phyloP scores from a whole-genome alignment of 202 grass and related monocot species.

The Setaria viridis region DNA sequence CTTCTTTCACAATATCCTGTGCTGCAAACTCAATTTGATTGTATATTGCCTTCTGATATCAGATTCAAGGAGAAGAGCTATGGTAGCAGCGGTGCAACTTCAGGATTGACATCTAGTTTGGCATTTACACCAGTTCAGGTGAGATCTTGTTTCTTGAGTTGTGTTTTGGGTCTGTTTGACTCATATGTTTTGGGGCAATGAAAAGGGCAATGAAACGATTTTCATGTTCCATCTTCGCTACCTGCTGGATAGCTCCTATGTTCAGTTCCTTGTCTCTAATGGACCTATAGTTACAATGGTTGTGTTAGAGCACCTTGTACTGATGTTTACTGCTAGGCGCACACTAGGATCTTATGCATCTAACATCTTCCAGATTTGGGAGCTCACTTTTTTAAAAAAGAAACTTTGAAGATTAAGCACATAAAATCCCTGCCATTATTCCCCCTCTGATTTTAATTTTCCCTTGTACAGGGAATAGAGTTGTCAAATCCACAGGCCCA shows the following conservation, averaged over 20 bases:
- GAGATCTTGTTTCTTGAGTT: conserved; percentile 39
- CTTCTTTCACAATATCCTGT: background rate
- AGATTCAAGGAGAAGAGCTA: conserved; percentile 91
- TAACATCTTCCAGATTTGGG: background rate
- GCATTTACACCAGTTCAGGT: conserved; percentile 92
- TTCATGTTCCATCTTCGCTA: background rate
- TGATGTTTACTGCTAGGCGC: background rate
- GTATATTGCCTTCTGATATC: conserved; percentile 29
- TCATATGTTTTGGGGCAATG: background rate
- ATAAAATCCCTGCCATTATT: background rate
- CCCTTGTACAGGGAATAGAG: conserved; percentile 64
- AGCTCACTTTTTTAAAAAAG: background rate
- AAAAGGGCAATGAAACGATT: background rate
- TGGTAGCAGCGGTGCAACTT: conserved; percentile 81
- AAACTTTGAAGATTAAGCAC: background rate
- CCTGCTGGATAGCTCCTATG: background rate
- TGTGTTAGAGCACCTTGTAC: too few species aligned
- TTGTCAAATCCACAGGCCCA: conserved; percentile 76
- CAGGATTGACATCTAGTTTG: conserved; percentile 84
- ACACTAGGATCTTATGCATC: background rate
- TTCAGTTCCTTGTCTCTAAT: background rate
- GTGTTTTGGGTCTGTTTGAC: background rate
- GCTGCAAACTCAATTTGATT: background rate
- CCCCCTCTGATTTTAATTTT: conserved; percentile 15
- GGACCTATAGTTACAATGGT: too few species aligned